Evolutionary conservation across 2,329 filamentous ascomycete species (phyloP), one percentile per base, ranked within the genome.

Genomic region (Colletotrichum navitas): DNA sequence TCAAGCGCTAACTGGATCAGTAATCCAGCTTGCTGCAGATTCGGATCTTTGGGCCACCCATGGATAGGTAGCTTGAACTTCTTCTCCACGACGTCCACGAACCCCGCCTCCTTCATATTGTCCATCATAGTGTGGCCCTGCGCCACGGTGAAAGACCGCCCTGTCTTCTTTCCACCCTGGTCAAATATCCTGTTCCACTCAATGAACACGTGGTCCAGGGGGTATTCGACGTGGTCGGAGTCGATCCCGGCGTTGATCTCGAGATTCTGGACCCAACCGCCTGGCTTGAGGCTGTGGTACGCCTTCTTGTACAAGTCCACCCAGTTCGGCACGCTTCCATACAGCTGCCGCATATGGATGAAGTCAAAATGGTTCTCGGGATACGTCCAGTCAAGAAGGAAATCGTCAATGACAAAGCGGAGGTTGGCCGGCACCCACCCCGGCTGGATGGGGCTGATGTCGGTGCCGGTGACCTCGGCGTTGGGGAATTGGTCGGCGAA

Each of bases 331-430:
- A 90, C 85, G 61, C 84, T 84, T 54, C 89, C 88, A 5, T 85
- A 81, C 73, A 91, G 81, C 73, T 87, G 82, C 43, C 86, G 85
- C 3, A 86, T 85, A 76, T 90, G 89, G 74, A 91, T 86, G 74
- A 87, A 87, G 79, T 91, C 89, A 76, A 89, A 89, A 63, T 84
- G 80, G 51, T 85, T 77, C 3, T 82, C 76, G 1, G 84, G 82
- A 41, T 79, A 87, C 81, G 78, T 88, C 79, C 80, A 82, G 0
- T 78, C 79, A 10, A 75, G 82, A 74, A 87, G 86, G 39, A 86
- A 85, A 75, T 91, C 88, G 76, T 91, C 89, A 59, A 91, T 84
- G 66, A 89, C 82, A 73, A 90, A 91, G 72, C 86, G 84, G 47
- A 89, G 85, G 73, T 91, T 91, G 60, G 83, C 81, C 2, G 88